Evolutionary conservation across 2,329 filamentous ascomycete species (phyloP).

Genomic region (Arthrinium puccinioides): DNA sequence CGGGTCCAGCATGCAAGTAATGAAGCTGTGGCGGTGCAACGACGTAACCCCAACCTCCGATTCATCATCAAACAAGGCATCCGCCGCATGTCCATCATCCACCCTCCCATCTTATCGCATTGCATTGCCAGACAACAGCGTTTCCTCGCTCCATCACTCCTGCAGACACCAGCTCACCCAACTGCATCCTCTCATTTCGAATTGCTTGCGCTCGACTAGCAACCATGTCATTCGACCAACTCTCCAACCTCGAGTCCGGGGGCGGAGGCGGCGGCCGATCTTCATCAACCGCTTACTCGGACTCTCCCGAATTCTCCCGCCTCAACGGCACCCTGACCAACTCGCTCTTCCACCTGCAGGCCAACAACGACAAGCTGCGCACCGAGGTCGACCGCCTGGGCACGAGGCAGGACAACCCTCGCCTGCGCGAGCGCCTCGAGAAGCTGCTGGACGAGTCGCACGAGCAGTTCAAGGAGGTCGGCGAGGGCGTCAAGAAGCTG

Average conservation of each 20-base stretch:
- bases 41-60: background rate
- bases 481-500: slow-evolving; percentile 88
- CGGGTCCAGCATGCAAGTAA: no score
- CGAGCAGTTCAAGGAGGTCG: slow-evolving; percentile 81
- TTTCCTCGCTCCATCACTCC: no score
- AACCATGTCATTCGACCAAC: slow-evolving; percentile 87
- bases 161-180: no score
- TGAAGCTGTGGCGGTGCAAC: background rate
- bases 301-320: slow-evolving; percentile 86
- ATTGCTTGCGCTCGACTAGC: background rate
- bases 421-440: slow-evolving; percentile 84
- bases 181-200: background rate
- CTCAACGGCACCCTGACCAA: slow-evolving; percentile 79
- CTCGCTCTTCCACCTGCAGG: slow-evolving; percentile 82
- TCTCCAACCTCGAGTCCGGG: slow-evolving; percentile 75
- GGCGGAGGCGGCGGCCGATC: slow-evolving; percentile 59
- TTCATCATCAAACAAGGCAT: no score
- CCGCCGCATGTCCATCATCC: no score
- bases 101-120: no score
- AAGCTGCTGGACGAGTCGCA: slow-evolving; percentile 81
- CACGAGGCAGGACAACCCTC: slow-evolving; percentile 83
- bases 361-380: slow-evolving; percentile 77
- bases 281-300: slow-evolving; percentile 64
- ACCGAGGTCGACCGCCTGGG: slow-evolving; percentile 81
- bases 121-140: no score